phyloP scores from a whole-genome alignment of 257 asterid species.

The Gardenia jasminoides region DNA sequence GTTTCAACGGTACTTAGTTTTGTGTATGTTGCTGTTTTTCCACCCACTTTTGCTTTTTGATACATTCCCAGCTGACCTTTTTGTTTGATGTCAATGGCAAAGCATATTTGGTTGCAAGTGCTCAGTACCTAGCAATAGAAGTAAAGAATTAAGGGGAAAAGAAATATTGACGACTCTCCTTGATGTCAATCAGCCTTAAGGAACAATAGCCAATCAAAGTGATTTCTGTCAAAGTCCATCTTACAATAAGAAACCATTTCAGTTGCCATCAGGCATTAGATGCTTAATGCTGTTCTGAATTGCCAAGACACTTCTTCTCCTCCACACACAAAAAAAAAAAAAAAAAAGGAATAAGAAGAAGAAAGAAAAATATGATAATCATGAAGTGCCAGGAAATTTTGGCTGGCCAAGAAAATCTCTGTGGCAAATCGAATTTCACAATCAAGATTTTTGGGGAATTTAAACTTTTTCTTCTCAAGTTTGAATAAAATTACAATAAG shows the following conservation, averaged over 20 bases:
- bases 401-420: background rate
- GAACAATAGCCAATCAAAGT: slow-evolving; percentile 7
- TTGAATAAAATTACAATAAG: too few relatives aligned
- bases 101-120: background rate
- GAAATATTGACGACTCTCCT: slow-evolving; percentile 1
- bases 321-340: too few relatives aligned
- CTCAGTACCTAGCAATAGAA: background rate
- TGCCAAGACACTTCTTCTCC: background rate
- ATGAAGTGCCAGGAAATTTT: background rate
- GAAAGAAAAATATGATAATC: too few relatives aligned
- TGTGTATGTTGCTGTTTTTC: background rate
- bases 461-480: too few relatives aligned
- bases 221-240: background rate
- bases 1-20: background rate
- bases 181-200: background rate
- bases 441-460: too few relatives aligned
- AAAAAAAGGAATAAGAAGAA: too few relatives aligned
- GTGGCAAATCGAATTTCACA: background rate
- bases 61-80: background rate
- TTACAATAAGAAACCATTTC: background rate
- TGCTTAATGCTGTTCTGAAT: background rate
- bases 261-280: slow-evolving; percentile 3
- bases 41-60: background rate
- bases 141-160: background rate
- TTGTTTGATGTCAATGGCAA: background rate